These are phyloP conservation scores for Candida pseudofarinosa DNA, from an alignment of 805 yeast genomes.

Conservation along the genomic window DNA sequence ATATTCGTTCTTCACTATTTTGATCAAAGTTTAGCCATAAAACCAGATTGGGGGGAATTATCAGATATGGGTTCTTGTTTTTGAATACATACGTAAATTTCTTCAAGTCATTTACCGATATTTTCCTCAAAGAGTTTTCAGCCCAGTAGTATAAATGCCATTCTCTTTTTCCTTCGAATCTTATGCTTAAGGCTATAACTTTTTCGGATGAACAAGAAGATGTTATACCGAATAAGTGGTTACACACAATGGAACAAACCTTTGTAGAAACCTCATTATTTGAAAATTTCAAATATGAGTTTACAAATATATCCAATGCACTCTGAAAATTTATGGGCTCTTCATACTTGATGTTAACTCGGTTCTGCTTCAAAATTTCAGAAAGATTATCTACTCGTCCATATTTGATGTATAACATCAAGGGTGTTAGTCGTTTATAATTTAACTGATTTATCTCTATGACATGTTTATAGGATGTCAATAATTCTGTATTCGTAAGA, in stretches of 20 bases:
- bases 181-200: slow-evolving; percentile 30
- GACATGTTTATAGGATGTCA: slow-evolving; percentile 25
- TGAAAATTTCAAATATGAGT: slow-evolving; percentile 25
- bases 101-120: slow-evolving; percentile 12
- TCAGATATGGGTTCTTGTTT: slow-evolving; percentile 15
- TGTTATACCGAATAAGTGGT: neutral
- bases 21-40: slow-evolving; percentile 26
- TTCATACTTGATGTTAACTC: slow-evolving; percentile 37
- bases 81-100: slow-evolving; percentile 23
- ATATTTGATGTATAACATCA: slow-evolving; percentile 67
- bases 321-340: slow-evolving; percentile 32
- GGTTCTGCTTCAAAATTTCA: slow-evolving; percentile 44
- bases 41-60: slow-evolving; percentile 16
- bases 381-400: slow-evolving; percentile 58
- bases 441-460: slow-evolving; percentile 57
- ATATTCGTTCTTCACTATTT: slow-evolving; percentile 23
- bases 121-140: neutral
- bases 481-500: slow-evolving; percentile 28
- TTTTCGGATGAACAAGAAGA: neutral
- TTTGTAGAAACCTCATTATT: slow-evolving; percentile 7
- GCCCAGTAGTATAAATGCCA: neutral
- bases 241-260: neutral
- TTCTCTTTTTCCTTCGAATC: neutral
- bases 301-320: slow-evolving; percentile 35
- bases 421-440: slow-evolving; percentile 57